Percentiles rank a stretch among this genome's conserved stretches.
Evolutionary conservation across 2,329 filamentous ascomycete species (phyloP).

Genomic region (Calonectria henricotiae): DNA sequence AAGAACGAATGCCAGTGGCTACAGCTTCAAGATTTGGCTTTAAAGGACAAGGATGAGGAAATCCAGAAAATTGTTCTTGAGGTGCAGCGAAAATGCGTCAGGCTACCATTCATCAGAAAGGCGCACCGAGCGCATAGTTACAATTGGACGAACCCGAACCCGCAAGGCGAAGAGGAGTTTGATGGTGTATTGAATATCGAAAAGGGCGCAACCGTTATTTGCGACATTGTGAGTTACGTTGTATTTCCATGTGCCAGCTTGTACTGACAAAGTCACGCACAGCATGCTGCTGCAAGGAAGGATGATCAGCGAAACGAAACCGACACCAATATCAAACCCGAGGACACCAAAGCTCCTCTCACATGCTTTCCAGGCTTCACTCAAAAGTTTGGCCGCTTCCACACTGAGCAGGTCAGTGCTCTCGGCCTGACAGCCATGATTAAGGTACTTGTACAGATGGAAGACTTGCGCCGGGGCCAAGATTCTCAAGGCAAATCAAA

Average conservation of each 20-base stretch:
- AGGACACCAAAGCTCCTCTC: conserved; percentile 6
- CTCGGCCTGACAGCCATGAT: conserved; percentile 39
- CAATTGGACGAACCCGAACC: neutral
- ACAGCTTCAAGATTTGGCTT: conserved; percentile 5
- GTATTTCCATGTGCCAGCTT: neutral
- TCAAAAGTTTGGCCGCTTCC: conserved; percentile 40
- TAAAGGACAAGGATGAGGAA: conserved; percentile 15
- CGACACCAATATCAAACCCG: neutral
- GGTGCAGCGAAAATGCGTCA: conserved; percentile 33
- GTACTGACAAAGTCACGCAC: neutral
- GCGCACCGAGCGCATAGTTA: neutral
- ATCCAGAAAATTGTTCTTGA: conserved; percentile 31
- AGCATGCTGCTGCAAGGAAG: conserved; percentile 3
- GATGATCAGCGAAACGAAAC: neutral
- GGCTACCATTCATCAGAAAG: conserved; percentile 41
- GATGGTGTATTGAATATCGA: neutral
- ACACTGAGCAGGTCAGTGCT: conserved; percentile 39
- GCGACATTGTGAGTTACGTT: conserved; percentile 38
- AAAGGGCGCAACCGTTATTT: conserved; percentile 34
- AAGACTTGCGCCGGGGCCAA: conserved; percentile 41
- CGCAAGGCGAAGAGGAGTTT: neutral
- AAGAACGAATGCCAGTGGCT: neutral
- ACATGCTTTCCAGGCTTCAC: conserved; percentile 38
- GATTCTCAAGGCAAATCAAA: conserved; percentile 40
- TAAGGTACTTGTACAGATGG: conserved; percentile 42